Evolutionary conservation across 352 stramenopile genomes (phyloP).

Genomic region (Phytophthora niederhauseri): DNA sequence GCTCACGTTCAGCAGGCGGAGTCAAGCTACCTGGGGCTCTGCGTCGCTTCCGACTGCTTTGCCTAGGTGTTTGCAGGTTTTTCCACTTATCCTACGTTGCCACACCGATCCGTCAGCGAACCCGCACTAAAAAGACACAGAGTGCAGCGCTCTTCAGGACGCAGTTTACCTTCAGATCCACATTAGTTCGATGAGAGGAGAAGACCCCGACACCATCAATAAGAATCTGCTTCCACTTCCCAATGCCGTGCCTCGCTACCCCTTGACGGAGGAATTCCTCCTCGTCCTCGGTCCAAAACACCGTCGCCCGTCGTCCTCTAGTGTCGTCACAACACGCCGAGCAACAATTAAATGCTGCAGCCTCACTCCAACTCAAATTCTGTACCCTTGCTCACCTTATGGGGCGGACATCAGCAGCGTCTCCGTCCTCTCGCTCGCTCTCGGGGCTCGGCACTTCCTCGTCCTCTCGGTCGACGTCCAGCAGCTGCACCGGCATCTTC

Average conservation of each 20-base stretch:
- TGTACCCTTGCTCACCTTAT: background rate
- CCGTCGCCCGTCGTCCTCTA: conserved; percentile 30
- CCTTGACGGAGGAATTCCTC: conserved; percentile 45
- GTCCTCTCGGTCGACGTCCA: background rate
- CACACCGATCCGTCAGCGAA: background rate
- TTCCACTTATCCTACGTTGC: conserved; percentile 54
- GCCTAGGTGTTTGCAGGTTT: conserved; percentile 24
- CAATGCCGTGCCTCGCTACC: conserved; percentile 47
- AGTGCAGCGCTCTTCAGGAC: background rate
- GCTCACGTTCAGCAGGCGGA: background rate
- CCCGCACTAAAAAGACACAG: background rate
- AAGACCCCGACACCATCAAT: conserved; percentile 47
- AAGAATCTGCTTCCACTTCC: conserved; percentile 58
- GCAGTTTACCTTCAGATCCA: conserved; percentile 65
- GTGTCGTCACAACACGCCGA: background rate
- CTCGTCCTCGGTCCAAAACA: conserved; percentile 56
- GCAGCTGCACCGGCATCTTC: background rate
- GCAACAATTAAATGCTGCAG: background rate
- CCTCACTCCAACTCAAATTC: no score
- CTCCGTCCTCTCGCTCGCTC: background rate
- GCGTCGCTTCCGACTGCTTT: conserved; percentile 9
- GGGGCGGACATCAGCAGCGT: background rate
- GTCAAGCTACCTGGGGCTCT: background rate
- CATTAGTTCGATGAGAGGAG: conserved; percentile 52
- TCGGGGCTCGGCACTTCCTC: background rate